These are phyloP conservation scores for Exophiala mesophila DNA, from an alignment of 2,329 filamentous ascomycete species.

Conservation along the genomic window DNA sequence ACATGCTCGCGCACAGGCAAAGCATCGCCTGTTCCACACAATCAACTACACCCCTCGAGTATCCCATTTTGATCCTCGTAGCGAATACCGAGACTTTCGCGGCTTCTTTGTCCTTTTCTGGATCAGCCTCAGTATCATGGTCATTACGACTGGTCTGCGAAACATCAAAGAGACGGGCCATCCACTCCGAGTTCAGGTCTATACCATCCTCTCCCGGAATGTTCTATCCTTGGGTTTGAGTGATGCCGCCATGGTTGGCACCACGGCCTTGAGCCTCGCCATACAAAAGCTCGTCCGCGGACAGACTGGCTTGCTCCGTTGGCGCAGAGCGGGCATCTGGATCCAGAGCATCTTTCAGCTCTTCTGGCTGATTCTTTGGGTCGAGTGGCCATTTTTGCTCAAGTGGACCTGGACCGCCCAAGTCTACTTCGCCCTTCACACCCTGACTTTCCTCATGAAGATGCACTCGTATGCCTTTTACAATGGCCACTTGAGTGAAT, in stretches of 20 bases:
- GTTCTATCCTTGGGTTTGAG: slow-evolving; percentile 79
- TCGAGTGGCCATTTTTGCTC: slow-evolving; percentile 74
- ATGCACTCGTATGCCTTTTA: slow-evolving; percentile 99
- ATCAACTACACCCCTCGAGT: slow-evolving; percentile 87
- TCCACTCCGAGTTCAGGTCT: slow-evolving; percentile 79
- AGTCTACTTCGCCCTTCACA: slow-evolving; percentile 88
- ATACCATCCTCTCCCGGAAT: slow-evolving; percentile 81
- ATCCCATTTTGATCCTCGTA: slow-evolving; percentile 90
- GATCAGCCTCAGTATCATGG: slow-evolving; percentile 96
- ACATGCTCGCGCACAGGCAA: slow-evolving; percentile 73
- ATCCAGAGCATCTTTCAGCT: slow-evolving; percentile 79
- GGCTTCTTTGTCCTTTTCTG: slow-evolving; percentile 98
- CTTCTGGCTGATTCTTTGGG: slow-evolving; percentile 76
- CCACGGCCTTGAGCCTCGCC: slow-evolving; percentile 65
- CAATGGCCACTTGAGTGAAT: slow-evolving; percentile 89
- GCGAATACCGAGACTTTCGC: slow-evolving; percentile 88
- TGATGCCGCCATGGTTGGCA: slow-evolving; percentile 79
- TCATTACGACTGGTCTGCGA: slow-evolving; percentile 84
- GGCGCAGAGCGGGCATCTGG: slow-evolving; percentile 71
- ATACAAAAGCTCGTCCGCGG: slow-evolving; percentile 65
- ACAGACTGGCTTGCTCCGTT: slow-evolving; percentile 56
- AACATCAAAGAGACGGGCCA: slow-evolving; percentile 93
- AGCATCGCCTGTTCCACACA: slow-evolving; percentile 82
- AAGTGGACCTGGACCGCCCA: slow-evolving; percentile 97
- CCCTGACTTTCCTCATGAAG: slow-evolving; percentile 93